These are phyloP conservation scores for Phytomonas sp. DNA, from an alignment of 208 protist genomes.

Conservation along the genomic window DNA sequence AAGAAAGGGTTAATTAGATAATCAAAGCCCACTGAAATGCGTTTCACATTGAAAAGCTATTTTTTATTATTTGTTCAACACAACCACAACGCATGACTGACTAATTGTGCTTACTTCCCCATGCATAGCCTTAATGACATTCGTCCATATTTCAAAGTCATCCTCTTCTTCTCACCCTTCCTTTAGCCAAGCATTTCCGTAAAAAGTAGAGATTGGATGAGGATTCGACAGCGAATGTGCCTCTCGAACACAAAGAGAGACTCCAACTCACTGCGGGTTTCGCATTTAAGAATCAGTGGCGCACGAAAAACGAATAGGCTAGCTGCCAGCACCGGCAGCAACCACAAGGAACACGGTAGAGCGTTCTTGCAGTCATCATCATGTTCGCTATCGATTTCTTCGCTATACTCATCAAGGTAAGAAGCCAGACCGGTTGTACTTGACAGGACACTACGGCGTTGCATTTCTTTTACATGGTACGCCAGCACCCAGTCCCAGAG, in stretches of 20 bases:
- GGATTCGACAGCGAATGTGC: conserved; percentile 39
- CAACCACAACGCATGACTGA: not conserved
- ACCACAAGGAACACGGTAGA: conserved; percentile 58
- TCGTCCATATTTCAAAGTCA: not conserved
- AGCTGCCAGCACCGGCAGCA: conserved; percentile 71
- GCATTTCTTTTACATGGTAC: conserved; percentile 68
- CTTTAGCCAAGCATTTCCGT: not conserved
- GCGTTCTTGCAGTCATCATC: not conserved
- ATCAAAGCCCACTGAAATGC: not conserved
- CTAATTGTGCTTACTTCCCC: not conserved
- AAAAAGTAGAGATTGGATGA: conserved; percentile 74
- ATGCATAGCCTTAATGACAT: not conserved
- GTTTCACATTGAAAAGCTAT: not conserved
- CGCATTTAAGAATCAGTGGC: conserved; percentile 56
- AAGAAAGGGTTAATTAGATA: not conserved
- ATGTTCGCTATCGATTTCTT: not conserved
- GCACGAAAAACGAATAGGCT: conserved; percentile 73
- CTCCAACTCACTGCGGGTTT: conserved; percentile 41
- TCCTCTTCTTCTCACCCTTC: not conserved
- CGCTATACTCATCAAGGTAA: not conserved
- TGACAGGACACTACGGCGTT: conserved; percentile 33
- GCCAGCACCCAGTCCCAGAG: conserved; percentile 81
- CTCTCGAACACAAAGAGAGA: conserved; percentile 52
- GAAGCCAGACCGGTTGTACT: conserved; percentile 20
- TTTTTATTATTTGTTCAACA: not conserved